Conservation (phyloP, 352 stramenopile species). For the Saprolegnia parasitica region DNA sequence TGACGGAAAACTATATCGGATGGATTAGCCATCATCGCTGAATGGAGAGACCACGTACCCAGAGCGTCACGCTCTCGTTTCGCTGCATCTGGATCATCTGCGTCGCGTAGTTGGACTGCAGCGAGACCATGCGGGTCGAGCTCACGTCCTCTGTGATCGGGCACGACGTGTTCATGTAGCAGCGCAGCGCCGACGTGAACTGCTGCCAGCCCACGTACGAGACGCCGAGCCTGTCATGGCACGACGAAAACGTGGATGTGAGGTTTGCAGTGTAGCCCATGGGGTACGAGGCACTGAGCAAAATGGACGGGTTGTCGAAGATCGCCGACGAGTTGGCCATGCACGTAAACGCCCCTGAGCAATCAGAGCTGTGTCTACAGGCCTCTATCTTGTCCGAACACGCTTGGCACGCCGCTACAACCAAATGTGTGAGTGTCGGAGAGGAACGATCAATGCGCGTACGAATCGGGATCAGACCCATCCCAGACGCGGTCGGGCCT, state of each 20-base stretch:
- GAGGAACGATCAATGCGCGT: not conserved
- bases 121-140: slow-evolving; percentile 6
- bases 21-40: not conserved
- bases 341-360: not conserved
- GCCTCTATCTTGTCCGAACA: not conserved
- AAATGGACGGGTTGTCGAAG: slow-evolving; percentile 6
- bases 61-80: not conserved
- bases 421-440: too few relatives aligned
- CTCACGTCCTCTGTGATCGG: slow-evolving; percentile 8
- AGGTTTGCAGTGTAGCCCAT: slow-evolving; percentile 6
- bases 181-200: not conserved
- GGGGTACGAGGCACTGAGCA: not conserved
- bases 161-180: not conserved
- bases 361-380: not conserved
- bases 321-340: slow-evolving; percentile 7
- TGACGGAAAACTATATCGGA: slow-evolving; percentile 5
- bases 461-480: slow-evolving; percentile 3
- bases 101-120: not conserved
- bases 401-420: not conserved
- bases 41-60: not conserved
- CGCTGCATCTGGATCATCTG: not conserved
- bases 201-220: not conserved
- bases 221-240: not conserved
- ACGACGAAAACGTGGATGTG: not conserved
- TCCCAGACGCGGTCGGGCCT: not conserved